Conservation (phyloP, 306 rosid species). For the Cyamopsis tetragonoloba region DNA sequence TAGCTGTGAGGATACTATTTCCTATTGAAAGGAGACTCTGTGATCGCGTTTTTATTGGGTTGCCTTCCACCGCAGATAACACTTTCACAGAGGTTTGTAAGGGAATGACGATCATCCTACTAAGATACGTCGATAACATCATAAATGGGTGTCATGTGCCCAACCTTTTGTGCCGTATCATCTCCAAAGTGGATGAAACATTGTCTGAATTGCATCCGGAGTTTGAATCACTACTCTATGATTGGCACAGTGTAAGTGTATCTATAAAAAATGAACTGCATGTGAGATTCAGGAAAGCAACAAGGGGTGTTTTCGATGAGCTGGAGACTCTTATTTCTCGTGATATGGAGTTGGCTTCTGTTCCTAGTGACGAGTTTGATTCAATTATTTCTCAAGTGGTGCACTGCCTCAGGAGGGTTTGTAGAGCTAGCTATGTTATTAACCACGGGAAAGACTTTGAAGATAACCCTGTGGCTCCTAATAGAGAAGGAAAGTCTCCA, state of each 20-base stretch:
- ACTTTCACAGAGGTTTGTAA: slow-evolving; percentile 64
- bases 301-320: too few relatives aligned
- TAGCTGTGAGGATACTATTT: slow-evolving; percentile 54
- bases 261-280: too few relatives aligned
- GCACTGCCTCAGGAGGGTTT: neutral
- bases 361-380: neutral
- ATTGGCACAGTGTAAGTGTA: slow-evolving; percentile 44
- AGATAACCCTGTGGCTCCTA: slow-evolving; percentile 32
- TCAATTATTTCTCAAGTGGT: neutral
- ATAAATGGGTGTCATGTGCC: slow-evolving; percentile 50
- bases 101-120: slow-evolving; percentile 46
- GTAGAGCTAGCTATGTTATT: too few relatives aligned
- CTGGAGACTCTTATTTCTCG: neutral
- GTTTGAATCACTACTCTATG: slow-evolving; percentile 26
- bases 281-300: too few relatives aligned
- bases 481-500: slow-evolving; percentile 11
- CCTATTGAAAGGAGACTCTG: slow-evolving; percentile 66
- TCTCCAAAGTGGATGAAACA: slow-evolving; percentile 47
- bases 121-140: slow-evolving; percentile 50
- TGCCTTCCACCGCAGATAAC: slow-evolving; percentile 47
- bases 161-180: slow-evolving; percentile 34
- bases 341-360: neutral
- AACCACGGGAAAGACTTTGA: too few relatives aligned
- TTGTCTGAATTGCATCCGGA: slow-evolving; percentile 45
- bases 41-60: slow-evolving; percentile 49